These are phyloP conservation scores for Fraxinus sp. DNA, from an alignment of 305 asterid species.

Conservation along the genomic window DNA sequence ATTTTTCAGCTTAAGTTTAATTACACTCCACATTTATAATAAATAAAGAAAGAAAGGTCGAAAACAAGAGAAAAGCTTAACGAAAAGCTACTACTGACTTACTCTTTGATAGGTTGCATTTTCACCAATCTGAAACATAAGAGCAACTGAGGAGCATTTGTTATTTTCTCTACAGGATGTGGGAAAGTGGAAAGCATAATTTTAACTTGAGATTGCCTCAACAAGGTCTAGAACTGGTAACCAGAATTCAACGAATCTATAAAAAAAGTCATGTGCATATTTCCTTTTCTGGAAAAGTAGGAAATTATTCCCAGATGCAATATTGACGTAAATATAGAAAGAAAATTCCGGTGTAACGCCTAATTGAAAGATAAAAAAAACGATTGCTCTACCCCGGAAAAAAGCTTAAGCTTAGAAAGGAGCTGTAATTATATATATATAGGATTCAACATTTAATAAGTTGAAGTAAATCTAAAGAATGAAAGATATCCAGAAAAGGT, in stretches of 20 bases:
- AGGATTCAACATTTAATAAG: not conserved
- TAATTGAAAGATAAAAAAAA: not conserved
- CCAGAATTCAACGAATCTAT: not conserved
- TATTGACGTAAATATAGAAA: not conserved
- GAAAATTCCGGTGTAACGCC: not conserved
- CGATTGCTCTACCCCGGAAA: not conserved
- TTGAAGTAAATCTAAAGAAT: not conserved
- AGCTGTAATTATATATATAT: not conserved
- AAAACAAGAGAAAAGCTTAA: not conserved
- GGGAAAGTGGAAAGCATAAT: slow-evolving; percentile 9
- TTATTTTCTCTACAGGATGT: slow-evolving; percentile 41
- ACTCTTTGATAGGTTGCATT: slow-evolving; percentile 65
- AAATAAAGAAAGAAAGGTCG: not conserved
- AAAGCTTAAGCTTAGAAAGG: too few species aligned
- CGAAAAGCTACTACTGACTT: slow-evolving; percentile 27
- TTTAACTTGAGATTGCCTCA: not conserved
- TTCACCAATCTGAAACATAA: slow-evolving; percentile 67
- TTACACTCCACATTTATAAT: not conserved
- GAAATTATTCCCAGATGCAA: not conserved
- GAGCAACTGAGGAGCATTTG: slow-evolving; percentile 53
- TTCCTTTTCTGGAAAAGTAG: not conserved
- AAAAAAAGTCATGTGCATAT: not conserved
- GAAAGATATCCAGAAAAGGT: not conserved
- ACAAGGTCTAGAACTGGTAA: not conserved
- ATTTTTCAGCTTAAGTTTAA: slow-evolving; percentile 17